Conservation (phyloP, 2,329 filamentous ascomycete genomes). For the Trichocomaceae sp. region DNA sequence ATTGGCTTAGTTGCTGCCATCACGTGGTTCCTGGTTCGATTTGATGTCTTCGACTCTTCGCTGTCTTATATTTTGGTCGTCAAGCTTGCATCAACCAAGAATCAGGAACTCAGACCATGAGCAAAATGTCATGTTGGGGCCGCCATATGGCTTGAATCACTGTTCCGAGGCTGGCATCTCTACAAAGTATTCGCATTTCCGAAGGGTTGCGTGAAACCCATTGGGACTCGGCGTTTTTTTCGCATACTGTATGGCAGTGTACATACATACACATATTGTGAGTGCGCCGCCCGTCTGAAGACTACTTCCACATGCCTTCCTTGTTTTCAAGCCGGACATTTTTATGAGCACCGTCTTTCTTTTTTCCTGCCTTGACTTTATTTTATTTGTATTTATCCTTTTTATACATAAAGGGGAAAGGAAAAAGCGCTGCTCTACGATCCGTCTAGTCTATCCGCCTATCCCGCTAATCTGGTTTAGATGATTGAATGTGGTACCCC, state of each 20-base stretch:
- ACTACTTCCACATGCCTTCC: neutral
- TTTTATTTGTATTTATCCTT: neutral
- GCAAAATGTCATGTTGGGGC: neutral
- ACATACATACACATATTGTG: no score
- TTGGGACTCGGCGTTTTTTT: no score
- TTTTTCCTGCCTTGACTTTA: neutral
- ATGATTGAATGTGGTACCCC: neutral
- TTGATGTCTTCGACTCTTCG: neutral
- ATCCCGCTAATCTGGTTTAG: neutral
- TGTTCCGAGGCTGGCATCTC: neutral
- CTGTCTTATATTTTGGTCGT: neutral
- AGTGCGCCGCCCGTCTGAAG: neutral
- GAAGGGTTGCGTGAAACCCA: neutral
- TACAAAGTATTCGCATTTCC: neutral
- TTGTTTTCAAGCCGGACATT: neutral
- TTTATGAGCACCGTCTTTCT: neutral
- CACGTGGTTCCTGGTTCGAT: conserved; percentile 7
- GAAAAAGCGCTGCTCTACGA: neutral
- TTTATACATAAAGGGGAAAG: neutral
- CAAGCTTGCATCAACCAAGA: neutral
- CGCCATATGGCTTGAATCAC: neutral
- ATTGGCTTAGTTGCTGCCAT: neutral
- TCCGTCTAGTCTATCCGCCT: neutral
- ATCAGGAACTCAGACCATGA: neutral
- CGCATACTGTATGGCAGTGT: neutral